These are phyloP conservation scores for Agastache rugosa DNA, from an alignment of 257 asterid genomes.

Conservation along the genomic window DNA sequence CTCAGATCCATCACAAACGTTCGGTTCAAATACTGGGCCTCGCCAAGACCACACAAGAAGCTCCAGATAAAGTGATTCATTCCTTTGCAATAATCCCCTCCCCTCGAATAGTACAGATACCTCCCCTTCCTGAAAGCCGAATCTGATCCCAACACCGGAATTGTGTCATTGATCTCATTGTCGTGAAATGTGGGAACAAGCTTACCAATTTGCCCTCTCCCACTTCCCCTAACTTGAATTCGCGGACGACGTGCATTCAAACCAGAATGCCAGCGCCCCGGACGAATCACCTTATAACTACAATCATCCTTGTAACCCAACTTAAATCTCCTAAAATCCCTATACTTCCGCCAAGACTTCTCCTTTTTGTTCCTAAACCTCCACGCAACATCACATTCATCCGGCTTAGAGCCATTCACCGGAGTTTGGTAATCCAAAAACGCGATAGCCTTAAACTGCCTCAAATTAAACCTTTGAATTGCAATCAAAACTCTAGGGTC, in stretches of 20 bases:
- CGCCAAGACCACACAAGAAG: conserved; percentile 96
- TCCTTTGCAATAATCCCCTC: conserved; percentile 94
- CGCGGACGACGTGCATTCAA: conserved; percentile 81
- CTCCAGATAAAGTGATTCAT: conserved; percentile 95
- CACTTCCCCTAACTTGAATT: conserved; percentile 39
- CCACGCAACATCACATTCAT: conserved; percentile 96
- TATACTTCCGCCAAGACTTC: conserved; percentile 91
- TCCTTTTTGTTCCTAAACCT: conserved; percentile 88
- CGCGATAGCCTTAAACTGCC: conserved; percentile 65
- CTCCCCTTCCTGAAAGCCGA: conserved; percentile 72
- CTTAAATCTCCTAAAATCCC: conserved; percentile 92
- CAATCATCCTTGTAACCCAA: conserved; percentile 76
- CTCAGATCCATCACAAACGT: conserved; percentile 85
- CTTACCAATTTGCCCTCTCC: conserved; percentile 45
- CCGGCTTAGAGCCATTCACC: conserved; percentile 72
- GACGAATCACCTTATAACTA: conserved; percentile 65
- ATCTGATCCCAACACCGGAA: conserved; percentile 75
- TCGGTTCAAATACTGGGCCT: conserved; percentile 88
- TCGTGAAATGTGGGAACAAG: conserved; percentile 53
- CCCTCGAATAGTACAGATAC: conserved; percentile 88
- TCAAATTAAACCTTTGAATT: conserved; percentile 79
- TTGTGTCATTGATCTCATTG: conserved; percentile 86
- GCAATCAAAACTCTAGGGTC: conserved; percentile 75
- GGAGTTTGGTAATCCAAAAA: conserved; percentile 83
- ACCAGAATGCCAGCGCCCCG: conserved; percentile 94